A percentile compares a stretch with the other conserved stretches of the same genome.
These are phyloP conservation scores for Termitomyces sp. DNA, from an alignment of 768 basidiomycete genomes.

Conservation along the genomic window DNA sequence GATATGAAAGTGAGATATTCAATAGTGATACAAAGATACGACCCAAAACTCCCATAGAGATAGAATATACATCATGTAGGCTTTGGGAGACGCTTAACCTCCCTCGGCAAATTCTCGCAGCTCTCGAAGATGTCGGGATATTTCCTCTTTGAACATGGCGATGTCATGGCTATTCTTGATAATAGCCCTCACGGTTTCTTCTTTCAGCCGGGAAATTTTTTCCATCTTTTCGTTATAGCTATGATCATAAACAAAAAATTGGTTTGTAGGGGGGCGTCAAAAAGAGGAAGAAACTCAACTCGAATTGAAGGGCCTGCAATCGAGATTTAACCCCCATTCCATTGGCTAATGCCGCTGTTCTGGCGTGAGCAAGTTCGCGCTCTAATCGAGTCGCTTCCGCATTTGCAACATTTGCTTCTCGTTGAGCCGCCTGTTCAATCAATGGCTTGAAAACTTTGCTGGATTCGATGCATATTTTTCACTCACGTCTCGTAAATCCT, in stretches of 20 bases:
- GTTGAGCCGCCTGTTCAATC: slow-evolving; percentile 59
- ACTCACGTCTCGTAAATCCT: slow-evolving; percentile 75
- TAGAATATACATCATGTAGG: neutral
- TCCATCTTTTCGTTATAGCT: slow-evolving; percentile 80
- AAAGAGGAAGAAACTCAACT: slow-evolving; percentile 37
- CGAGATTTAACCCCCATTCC: slow-evolving; percentile 82
- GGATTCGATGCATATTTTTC: neutral
- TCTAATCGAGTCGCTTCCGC: slow-evolving; percentile 64
- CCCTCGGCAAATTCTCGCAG: slow-evolving; percentile 60
- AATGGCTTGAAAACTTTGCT: neutral
- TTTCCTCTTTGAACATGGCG: slow-evolving; percentile 74
- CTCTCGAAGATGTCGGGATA: slow-evolving; percentile 64
- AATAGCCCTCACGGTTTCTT: slow-evolving; percentile 77
- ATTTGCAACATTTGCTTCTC: slow-evolving; percentile 63
- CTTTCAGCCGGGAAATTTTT: slow-evolving; percentile 66
- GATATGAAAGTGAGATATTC: too few species aligned
- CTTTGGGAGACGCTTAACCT: neutral
- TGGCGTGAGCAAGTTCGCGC: slow-evolving; percentile 66
- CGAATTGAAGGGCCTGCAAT: slow-evolving; percentile 70
- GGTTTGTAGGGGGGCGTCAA: neutral
- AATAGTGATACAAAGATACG: neutral
- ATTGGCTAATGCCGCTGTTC: slow-evolving; percentile 69
- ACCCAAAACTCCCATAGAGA: neutral
- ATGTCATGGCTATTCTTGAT: slow-evolving; percentile 84
- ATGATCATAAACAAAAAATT: slow-evolving; percentile 1